Conservation (phyloP, 2,329 filamentous ascomycete species). For the Colletotrichum sp. region DNA sequence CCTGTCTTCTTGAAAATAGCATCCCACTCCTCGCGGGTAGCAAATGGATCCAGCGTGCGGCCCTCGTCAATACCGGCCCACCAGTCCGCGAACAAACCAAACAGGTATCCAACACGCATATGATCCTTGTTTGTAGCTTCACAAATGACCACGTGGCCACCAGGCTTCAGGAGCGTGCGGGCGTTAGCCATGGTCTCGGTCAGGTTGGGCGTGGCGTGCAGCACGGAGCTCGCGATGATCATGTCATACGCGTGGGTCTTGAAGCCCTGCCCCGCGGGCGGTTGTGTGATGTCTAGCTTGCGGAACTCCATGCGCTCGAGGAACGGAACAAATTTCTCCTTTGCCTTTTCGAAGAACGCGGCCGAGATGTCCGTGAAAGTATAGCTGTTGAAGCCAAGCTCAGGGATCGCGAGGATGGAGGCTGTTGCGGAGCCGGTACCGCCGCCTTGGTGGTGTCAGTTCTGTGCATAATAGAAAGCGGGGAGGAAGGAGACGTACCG, state of each 20-base stretch:
- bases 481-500: not conserved
- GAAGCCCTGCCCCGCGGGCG: slow-evolving; percentile 29
- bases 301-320: not conserved
- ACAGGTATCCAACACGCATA: slow-evolving; percentile 22
- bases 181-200: slow-evolving; percentile 26
- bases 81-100: slow-evolving; percentile 33
- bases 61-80: slow-evolving; percentile 29
- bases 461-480: slow-evolving; percentile 35
- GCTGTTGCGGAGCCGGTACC: too few relatives aligned
- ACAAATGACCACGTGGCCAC: slow-evolving; percentile 29
- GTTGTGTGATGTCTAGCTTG: too few relatives aligned
- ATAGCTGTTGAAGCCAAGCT: slow-evolving; percentile 21
- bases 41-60: slow-evolving; percentile 24
- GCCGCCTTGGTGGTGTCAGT: slow-evolving; percentile 4
- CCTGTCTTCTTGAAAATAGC: slow-evolving; percentile 28
- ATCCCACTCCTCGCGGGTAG: slow-evolving; percentile 29
- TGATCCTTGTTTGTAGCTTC: not conserved
- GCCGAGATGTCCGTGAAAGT: slow-evolving; percentile 28
- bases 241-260: slow-evolving; percentile 29
- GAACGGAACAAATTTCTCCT: slow-evolving; percentile 18
- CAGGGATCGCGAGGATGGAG: not conserved
- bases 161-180: slow-evolving; percentile 31
- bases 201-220: slow-evolving; percentile 31
- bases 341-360: slow-evolving; percentile 25
- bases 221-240: slow-evolving; percentile 31